These are phyloP conservation scores for Silene latifolia DNA, from an alignment of 148 eudicot species.

Conservation along the genomic window DNA sequence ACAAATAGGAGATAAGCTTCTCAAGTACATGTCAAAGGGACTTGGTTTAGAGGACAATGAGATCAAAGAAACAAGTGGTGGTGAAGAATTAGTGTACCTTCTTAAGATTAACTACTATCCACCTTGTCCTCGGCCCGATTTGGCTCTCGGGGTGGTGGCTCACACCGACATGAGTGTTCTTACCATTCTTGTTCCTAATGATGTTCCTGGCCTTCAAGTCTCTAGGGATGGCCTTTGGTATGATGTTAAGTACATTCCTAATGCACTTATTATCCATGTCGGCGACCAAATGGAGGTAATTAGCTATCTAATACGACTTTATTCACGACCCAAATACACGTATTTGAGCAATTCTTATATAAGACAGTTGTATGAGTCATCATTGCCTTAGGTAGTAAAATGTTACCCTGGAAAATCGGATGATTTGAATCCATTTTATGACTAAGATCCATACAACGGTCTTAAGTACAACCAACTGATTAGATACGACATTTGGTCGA, in stretches of 20 bases:
- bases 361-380: too few species aligned
- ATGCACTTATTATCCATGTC: conserved; percentile 73
- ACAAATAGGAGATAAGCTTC: conserved; percentile 44
- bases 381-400: too few species aligned
- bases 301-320: too few species aligned
- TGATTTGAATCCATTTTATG: too few species aligned
- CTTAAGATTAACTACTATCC: conserved; percentile 81
- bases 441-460: too few species aligned
- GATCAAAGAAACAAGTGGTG: conserved; percentile 40
- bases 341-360: too few species aligned
- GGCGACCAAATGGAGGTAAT: conserved; percentile 91
- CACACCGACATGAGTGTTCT: conserved; percentile 60
- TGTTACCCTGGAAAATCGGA: too few species aligned
- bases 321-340: too few species aligned
- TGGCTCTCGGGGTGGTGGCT: conserved; percentile 63
- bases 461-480: too few species aligned
- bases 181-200: conserved; percentile 72
- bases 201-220: conserved; percentile 74
- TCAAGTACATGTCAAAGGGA: conserved; percentile 49
- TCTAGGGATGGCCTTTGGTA: conserved; percentile 58
- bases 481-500: too few species aligned
- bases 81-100: conserved; percentile 50
- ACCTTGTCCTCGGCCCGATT: conserved; percentile 77
- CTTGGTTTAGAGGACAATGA: conserved; percentile 47
- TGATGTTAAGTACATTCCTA: conserved; percentile 69